phyloP scores from a whole-genome alignment of 208 protist species.

The Trypanosoma congolense region DNA sequence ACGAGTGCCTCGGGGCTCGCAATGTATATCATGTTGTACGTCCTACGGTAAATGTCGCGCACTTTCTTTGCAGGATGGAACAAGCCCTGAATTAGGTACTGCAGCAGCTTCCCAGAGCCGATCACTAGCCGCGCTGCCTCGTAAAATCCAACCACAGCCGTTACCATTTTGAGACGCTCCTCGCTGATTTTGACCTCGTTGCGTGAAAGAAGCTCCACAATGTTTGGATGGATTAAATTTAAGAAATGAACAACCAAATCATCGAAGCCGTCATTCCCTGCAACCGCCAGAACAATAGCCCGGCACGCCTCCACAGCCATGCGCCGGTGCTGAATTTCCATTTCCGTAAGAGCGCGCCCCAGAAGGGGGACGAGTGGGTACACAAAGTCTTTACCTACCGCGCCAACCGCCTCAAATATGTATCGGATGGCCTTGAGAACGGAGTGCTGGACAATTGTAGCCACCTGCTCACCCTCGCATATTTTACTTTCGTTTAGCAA shows the following conservation, averaged over 20 bases:
- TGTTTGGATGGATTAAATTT: slow-evolving; percentile 99
- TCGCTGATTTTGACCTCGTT: slow-evolving; percentile 68
- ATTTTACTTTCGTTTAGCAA: slow-evolving; percentile 99
- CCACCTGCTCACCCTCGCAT: slow-evolving; percentile 95
- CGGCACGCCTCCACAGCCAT: slow-evolving; percentile 97
- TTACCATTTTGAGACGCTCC: slow-evolving; percentile 86
- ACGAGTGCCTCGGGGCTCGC: slow-evolving; percentile 93
- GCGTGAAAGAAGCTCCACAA: slow-evolving; percentile 98
- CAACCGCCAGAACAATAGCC: slow-evolving; percentile 89
- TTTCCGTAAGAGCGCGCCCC: slow-evolving; percentile 98
- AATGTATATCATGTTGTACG: slow-evolving; percentile 99
- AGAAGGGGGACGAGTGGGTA: slow-evolving; percentile 97
- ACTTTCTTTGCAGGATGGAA: slow-evolving; percentile 99
- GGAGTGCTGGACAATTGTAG: slow-evolving; percentile 94
- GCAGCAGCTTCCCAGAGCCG: slow-evolving; percentile 91
- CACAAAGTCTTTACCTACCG: slow-evolving; percentile 97
- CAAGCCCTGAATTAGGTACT: slow-evolving; percentile 96
- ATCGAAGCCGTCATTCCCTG: slow-evolving; percentile 65
- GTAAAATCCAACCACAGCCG: slow-evolving; percentile 97
- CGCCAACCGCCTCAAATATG: slow-evolving; percentile 99
- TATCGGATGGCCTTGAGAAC: slow-evolving; percentile 99
- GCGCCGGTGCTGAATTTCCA: slow-evolving; percentile 98
- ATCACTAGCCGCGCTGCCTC: slow-evolving; percentile 94
- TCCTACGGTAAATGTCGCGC: slow-evolving; percentile 98
- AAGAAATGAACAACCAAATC: slow-evolving; percentile 98